These are phyloP conservation scores for Cytospora leucostoma DNA, from an alignment of 2,329 filamentous ascomycete genomes.

Conservation along the genomic window DNA sequence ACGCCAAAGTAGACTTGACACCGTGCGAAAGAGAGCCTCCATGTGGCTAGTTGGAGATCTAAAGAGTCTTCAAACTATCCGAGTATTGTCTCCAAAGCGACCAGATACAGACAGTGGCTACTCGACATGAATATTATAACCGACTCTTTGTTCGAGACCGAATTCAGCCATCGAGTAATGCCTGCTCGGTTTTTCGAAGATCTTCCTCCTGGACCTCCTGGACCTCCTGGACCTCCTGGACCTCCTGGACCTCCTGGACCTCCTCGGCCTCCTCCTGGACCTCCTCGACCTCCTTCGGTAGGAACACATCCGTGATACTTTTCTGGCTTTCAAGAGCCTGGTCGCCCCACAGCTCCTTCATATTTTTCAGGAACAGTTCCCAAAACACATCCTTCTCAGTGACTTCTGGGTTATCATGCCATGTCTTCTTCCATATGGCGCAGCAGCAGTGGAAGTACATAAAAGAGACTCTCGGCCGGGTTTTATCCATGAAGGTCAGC, in stretches of 20 bases:
- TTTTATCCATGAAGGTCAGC: neutral
- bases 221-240: neutral
- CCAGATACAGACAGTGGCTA: no score
- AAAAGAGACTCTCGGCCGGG: neutral
- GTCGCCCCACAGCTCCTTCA: neutral
- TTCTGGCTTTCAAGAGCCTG: neutral
- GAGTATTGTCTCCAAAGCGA: no score
- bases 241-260: neutral
- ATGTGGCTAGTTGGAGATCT: no score
- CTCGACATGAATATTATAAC: no score
- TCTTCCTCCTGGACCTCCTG: neutral
- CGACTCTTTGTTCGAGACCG: no score
- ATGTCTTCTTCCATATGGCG: conserved; percentile 21
- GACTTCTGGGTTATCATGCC: neutral
- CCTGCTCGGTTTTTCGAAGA: no score
- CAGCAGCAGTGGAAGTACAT: conserved; percentile 19
- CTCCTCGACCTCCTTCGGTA: neutral
- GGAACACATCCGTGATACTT: neutral
- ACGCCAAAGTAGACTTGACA: no score
- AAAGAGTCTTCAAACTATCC: no score
- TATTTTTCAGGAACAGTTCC: neutral
- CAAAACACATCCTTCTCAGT: neutral
- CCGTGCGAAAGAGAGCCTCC: no score
- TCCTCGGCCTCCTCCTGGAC: neutral
- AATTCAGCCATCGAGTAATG: no score